Percentiles rank a stretch among this genome's conserved stretches.
phyloP scores from a whole-genome alignment of 176 grass and related monocot genomes.

The Avena insularis region DNA sequence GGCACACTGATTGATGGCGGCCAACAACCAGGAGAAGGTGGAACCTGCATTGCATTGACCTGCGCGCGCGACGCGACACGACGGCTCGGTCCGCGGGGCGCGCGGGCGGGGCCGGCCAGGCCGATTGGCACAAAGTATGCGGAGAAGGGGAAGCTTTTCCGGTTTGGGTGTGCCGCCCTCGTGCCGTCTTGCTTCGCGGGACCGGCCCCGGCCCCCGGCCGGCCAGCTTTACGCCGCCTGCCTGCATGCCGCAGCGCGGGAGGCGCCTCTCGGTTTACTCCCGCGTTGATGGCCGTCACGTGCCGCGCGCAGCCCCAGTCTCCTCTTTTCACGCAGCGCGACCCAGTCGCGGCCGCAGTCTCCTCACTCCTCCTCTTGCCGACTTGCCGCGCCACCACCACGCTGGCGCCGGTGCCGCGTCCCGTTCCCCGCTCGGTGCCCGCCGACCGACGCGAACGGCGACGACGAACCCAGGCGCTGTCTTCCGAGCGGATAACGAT shows the following conservation, averaged over 20 bases:
- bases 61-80: too few species aligned
- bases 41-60: too few species aligned
- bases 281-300: constrained; percentile 42
- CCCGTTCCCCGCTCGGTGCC: not conserved
- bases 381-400: not conserved
- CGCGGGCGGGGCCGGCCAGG: too few species aligned
- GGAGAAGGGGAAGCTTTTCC: not conserved
- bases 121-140: too few species aligned
- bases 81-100: too few species aligned
- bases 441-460: not conserved
- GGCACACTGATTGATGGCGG: too few species aligned
- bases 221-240: not conserved
- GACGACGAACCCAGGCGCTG: not conserved
- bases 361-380: not conserved
- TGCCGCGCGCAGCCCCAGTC: constrained; percentile 14
- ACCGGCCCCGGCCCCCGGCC: not conserved
- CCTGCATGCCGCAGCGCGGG: not conserved
- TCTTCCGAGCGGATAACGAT: constrained; percentile 29
- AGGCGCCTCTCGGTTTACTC: not conserved
- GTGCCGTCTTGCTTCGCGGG: not conserved
- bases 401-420: not conserved
- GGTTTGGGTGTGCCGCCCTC: constrained; percentile 1
- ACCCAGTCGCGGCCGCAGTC: not conserved
- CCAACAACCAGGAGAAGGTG: too few species aligned
- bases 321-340: constrained; percentile 40